phyloP scores from a whole-genome alignment of 192 early-diverging fungal species.

The Coemansia sp. region DNA sequence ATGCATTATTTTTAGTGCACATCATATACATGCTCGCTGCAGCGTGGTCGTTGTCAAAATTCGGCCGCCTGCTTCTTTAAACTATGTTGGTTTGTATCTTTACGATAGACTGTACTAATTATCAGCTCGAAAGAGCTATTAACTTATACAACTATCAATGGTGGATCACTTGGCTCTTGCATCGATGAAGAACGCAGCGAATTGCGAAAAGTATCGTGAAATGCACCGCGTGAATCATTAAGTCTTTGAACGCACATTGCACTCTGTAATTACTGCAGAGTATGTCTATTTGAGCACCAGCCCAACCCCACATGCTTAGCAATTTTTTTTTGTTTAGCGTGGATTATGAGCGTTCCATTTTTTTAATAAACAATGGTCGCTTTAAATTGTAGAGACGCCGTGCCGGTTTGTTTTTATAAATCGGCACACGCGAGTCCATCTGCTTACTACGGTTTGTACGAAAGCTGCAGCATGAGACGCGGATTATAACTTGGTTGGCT shows the following conservation, averaged over 20 bases:
- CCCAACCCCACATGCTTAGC: constrained; percentile 18
- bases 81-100: not conserved
- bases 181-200: constrained; percentile 78
- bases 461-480: not conserved
- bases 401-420: not conserved
- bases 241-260: constrained; percentile 72
- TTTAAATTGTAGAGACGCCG: not conserved
- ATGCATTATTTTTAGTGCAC: no score
- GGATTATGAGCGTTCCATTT: not conserved
- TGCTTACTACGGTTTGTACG: not conserved
- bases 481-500: not conserved
- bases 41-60: not conserved
- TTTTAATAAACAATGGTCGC: not conserved
- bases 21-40: not conserved
- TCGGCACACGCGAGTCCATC: not conserved
- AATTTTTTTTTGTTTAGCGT: not conserved
- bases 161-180: constrained; percentile 69
- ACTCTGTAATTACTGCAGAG: constrained; percentile 40
- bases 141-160: constrained; percentile 58
- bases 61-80: not conserved
- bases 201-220: constrained; percentile 71
- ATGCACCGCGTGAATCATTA: constrained; percentile 69
- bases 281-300: constrained; percentile 63
- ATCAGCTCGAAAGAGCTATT: not conserved
- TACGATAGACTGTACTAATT: not conserved